Evolutionary conservation across 2,329 filamentous ascomycete genomes (phyloP).

Genomic region (Fusarium oxysporum): DNA sequence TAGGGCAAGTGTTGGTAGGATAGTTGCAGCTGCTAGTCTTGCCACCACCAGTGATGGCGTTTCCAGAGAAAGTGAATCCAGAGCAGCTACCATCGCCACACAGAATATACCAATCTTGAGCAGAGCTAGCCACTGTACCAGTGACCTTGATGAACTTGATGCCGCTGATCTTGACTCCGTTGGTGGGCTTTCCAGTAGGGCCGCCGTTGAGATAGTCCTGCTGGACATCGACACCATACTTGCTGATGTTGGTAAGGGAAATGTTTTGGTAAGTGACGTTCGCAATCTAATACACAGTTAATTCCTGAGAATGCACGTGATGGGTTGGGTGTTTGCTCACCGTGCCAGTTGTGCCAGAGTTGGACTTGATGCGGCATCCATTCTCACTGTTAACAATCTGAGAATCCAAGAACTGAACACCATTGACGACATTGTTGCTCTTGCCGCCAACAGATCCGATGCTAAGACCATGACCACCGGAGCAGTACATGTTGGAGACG

Average conservation of each 20-base stretch:
- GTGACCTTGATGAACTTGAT: conserved; percentile 55
- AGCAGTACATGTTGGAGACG: conserved; percentile 46
- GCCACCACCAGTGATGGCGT: conserved; percentile 60
- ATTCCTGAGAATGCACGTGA: fast-evolving
- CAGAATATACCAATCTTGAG: conserved; percentile 61
- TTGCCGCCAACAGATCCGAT: conserved; percentile 58
- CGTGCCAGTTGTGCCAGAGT: conserved; percentile 51
- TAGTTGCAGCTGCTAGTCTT: neutral
- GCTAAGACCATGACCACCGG: conserved; percentile 55
- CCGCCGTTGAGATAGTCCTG: conserved; percentile 60
- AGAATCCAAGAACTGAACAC: conserved; percentile 60
- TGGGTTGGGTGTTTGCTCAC: fast-evolving
- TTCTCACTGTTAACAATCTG: conserved; percentile 49
- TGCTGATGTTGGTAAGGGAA: conserved; percentile 53
- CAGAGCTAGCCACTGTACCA: conserved; percentile 54
- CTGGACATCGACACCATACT: conserved; percentile 52
- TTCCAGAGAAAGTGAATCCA: conserved; percentile 62
- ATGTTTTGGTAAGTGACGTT: conserved; percentile 57
- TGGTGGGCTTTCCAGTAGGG: conserved; percentile 55
- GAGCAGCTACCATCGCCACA: conserved; percentile 59
- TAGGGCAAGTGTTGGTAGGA: neutral
- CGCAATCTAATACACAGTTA: conserved; percentile 48
- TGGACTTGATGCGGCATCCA: conserved; percentile 23
- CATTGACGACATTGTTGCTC: conserved; percentile 62
- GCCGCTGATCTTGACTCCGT: conserved; percentile 62